Percentiles rank a stretch among this genome's conserved stretches.
Conservation (phyloP, 1,139 yeast species). For the Blastobotrys persicus region DNA sequence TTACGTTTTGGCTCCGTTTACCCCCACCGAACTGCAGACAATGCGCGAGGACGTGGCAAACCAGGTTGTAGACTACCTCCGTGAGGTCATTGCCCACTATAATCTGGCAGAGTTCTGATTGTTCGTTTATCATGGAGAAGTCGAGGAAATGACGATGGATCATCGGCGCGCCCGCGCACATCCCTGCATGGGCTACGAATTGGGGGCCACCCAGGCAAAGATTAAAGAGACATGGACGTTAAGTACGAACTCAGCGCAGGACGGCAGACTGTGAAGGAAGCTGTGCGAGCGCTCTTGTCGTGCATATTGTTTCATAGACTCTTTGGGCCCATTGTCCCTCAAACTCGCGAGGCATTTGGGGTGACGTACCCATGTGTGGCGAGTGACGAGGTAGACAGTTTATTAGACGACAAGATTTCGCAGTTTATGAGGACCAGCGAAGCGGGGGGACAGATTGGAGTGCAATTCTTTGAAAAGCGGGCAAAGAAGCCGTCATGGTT, state of each 20-base stretch:
- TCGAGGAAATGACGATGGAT: too few relatives aligned
- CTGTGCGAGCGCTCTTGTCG: constrained; percentile 55
- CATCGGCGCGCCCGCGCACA: neutral
- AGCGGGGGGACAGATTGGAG: constrained; percentile 26
- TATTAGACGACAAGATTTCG: constrained; percentile 33
- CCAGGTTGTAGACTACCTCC: constrained; percentile 4
- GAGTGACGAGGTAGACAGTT: constrained; percentile 31
- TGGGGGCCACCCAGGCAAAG: too few relatives aligned
- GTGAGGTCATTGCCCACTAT: neutral
- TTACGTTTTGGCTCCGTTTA: constrained; percentile 56
- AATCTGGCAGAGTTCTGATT: too few relatives aligned
- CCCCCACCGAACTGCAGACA: constrained; percentile 29
- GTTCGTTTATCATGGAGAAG: too few relatives aligned
- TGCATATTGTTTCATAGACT: constrained; percentile 67
- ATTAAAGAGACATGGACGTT: constrained; percentile 40
- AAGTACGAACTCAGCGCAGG: constrained; percentile 39
- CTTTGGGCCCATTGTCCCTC: constrained; percentile 64
- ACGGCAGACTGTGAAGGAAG: constrained; percentile 37
- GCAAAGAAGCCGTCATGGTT: constrained; percentile 40
- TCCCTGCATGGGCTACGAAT: neutral
- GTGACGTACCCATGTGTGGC: constrained; percentile 40
- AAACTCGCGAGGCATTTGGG: constrained; percentile 44
- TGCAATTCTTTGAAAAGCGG: constrained; percentile 39
- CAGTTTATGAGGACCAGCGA: constrained; percentile 27
- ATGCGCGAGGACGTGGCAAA: neutral